Conservation (phyloP, 495 filamentous ascomycete genomes). For the Pseudomonodictys pantanalensis region DNA sequence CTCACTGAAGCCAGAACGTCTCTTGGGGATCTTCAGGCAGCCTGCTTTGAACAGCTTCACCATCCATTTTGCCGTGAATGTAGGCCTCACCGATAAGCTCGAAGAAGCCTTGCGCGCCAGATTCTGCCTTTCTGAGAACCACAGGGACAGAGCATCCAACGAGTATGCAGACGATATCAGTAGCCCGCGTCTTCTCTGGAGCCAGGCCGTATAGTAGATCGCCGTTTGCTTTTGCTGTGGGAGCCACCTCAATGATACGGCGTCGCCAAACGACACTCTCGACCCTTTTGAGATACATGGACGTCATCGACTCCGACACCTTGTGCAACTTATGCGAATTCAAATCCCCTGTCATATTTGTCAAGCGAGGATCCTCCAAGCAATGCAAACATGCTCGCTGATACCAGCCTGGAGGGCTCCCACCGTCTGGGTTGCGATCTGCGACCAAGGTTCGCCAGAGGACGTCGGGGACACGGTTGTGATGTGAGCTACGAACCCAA, state of each 20-base stretch:
- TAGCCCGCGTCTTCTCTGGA: conserved; percentile 1
- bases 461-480: conserved; percentile 35
- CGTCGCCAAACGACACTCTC: conserved; percentile 43
- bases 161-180: conserved; percentile 34
- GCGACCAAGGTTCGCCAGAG: conserved; percentile 47
- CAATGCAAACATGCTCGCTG: conserved; percentile 23
- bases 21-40: too few relatives aligned
- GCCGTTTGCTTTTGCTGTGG: background rate
- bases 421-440: conserved; percentile 31
- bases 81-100: conserved; percentile 10
- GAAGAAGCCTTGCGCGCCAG: background rate
- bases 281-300: conserved; percentile 40
- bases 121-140: conserved; percentile 3
- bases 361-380: conserved; percentile 31
- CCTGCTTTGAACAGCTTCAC: conserved; percentile 14
- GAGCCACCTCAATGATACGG: conserved; percentile 23
- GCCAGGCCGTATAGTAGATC: conserved; percentile 1
- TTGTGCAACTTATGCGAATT: conserved; percentile 4
- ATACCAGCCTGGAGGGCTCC: conserved; percentile 38
- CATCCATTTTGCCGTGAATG: conserved; percentile 15
- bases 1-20: too few relatives aligned
- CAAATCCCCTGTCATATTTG: conserved; percentile 35
- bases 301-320: conserved; percentile 32
- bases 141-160: conserved; percentile 36
- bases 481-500: background rate